Evolutionary conservation across 2,329 filamentous ascomycete species (phyloP).

Genomic region (Phyllosticta citrichinensis): DNA sequence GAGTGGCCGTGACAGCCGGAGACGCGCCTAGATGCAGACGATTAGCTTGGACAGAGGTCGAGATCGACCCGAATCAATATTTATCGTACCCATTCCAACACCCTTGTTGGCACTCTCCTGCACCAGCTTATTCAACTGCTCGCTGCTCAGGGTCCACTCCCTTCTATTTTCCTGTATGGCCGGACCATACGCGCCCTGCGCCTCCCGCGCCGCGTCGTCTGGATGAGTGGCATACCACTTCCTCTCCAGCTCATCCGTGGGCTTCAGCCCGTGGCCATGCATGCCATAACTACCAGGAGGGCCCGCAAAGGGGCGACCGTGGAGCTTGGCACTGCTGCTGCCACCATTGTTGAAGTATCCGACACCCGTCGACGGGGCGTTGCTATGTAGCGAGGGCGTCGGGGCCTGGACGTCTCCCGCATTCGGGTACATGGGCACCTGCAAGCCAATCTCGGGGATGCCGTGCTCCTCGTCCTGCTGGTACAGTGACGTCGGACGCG

Average conservation of each 20-base stretch:
- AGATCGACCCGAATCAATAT: constrained; percentile 12
- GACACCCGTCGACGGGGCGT: constrained; percentile 33
- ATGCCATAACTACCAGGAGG: constrained; percentile 89
- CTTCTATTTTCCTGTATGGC: constrained; percentile 49
- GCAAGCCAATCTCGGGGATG: constrained; percentile 83
- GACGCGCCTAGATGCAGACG: constrained; percentile 52
- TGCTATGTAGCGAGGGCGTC: constrained; percentile 56
- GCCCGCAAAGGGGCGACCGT: constrained; percentile 55
- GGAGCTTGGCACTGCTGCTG: constrained; percentile 48
- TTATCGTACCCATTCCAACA: constrained; percentile 41
- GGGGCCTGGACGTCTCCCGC: constrained; percentile 95
- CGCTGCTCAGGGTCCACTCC: constrained; percentile 79
- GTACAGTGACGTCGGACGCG: constrained; percentile 47
- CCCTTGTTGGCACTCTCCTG: constrained; percentile 51
- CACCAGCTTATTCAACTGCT: constrained; percentile 84
- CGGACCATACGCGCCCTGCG: constrained; percentile 54
- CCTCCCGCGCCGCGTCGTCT: constrained; percentile 64
- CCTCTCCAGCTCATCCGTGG: constrained; percentile 75
- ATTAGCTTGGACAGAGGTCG: constrained; percentile 16
- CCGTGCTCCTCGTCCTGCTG: constrained; percentile 64
- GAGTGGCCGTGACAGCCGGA: constrained; percentile 57
- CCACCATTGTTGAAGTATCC: constrained; percentile 47
- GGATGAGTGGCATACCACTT: constrained; percentile 92
- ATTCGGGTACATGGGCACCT: constrained; percentile 87
- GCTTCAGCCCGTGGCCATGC: constrained; percentile 70